Percentiles rank a stretch among this genome's conserved stretches.
These are phyloP conservation scores for Hyaloscypha variabilis DNA, from an alignment of 495 filamentous ascomycete genomes.

Conservation along the genomic window DNA sequence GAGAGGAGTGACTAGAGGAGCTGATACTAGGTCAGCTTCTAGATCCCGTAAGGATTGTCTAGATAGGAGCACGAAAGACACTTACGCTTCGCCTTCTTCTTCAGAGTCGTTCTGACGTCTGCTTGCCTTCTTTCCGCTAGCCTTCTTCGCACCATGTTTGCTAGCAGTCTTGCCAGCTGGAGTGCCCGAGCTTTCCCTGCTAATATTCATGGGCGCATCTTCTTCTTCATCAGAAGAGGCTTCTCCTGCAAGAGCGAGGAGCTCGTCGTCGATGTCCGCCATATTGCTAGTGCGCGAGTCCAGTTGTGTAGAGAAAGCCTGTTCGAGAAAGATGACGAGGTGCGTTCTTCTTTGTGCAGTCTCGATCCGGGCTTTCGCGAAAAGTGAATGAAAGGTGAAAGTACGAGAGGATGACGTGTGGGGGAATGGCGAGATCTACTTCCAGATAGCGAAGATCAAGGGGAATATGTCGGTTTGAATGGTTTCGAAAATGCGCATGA, in stretches of 20 bases:
- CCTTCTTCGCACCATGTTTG: slow-evolving; percentile 46
- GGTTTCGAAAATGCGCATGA: not conserved
- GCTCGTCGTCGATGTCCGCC: slow-evolving; percentile 83
- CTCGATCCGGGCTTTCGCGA: not conserved
- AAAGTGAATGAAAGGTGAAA: not conserved
- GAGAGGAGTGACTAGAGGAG: slow-evolving; percentile 65
- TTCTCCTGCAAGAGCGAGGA: slow-evolving; percentile 83
- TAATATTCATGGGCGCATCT: slow-evolving; percentile 41
- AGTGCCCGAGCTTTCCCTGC: slow-evolving; percentile 41
- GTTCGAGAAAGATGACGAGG: not conserved
- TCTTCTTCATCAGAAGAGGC: slow-evolving; percentile 52
- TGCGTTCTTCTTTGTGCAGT: not conserved
- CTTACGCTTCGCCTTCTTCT: slow-evolving; percentile 85
- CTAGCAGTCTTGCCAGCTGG: slow-evolving; percentile 43
- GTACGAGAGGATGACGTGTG: not conserved
- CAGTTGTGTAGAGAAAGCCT: not conserved
- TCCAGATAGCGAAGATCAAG: not conserved
- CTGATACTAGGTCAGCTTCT: slow-evolving; percentile 38
- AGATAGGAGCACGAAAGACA: slow-evolving; percentile 27
- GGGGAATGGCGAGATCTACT: not conserved
- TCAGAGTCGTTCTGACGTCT: slow-evolving; percentile 64
- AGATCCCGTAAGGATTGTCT: not conserved
- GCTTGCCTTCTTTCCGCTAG: slow-evolving; percentile 33
- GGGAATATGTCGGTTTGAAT: not conserved
- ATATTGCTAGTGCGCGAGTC: slow-evolving; percentile 39